Evolutionary conservation across 1,284 basidiomycete genomes (phyloP), one percentile per base, ranked within the genome.

Genomic region (Hemileia vastatrix): DNA sequence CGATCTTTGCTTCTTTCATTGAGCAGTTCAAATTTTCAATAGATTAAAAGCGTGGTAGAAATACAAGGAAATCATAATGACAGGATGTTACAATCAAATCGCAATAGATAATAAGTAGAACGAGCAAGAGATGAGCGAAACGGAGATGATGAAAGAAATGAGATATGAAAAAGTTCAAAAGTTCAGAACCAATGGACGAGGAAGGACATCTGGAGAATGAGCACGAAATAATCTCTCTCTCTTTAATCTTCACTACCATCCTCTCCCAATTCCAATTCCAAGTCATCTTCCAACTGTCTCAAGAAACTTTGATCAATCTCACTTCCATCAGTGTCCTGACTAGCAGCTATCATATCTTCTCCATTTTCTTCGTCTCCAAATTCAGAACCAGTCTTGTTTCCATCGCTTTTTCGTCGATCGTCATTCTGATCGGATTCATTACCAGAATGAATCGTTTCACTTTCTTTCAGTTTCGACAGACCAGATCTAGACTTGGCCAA

Each of bases 401-500:
- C 36, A 40, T 40, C 15, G 36, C 15, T 15, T 40, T 15, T 40
- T 40, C 36, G 8, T 15, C 15, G 8, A 40, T 36, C 32, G 23
- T 44, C 21, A 8, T 32, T 51, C 9, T 45, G 19, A 23, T 65
- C 63, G 27, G 27, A 27, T 27, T 27, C 27, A 27, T 27, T 27
- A 27, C 27, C 27, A 27, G 27, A 27, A 47, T 57, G 36, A 6
- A 51, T 32, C 11, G 50, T 52, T 21, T 68, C 15, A 36, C 36
- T 54, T 32, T 67, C 51, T 18, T 67, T 67, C 45, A 69, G 44
- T 50, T 54, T 66, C 4, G 68, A 69, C 18, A 61, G 52, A 4
- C 68, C 67, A 4, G 48, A 57, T 9, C 67, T 55, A 3, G 47
- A 54, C 33, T 67, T 66, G 8, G 65, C 67, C 11, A 64, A 32